Conservation (phyloP, 352 stramenopile species). For the Pythium insidiosum region DNA sequence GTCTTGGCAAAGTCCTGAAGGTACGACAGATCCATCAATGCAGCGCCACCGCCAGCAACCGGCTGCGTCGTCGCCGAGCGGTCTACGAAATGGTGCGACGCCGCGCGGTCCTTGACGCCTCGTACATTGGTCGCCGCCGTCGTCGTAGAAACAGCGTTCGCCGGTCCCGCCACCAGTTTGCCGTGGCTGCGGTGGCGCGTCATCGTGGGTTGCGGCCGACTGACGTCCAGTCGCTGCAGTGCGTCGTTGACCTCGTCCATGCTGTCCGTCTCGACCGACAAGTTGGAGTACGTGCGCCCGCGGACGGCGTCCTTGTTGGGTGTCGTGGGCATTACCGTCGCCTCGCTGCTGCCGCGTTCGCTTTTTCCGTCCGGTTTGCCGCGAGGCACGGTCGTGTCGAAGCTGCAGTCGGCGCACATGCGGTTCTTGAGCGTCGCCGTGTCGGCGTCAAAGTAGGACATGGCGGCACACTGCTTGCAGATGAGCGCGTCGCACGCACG, state of each 20-base stretch:
- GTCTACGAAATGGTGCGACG: too few species aligned
- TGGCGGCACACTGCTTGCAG: constrained; percentile 50
- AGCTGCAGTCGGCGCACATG: constrained; percentile 40
- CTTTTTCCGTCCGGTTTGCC: too few species aligned
- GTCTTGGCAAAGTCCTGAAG: constrained; percentile 11
- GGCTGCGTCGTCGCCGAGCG: too few species aligned
- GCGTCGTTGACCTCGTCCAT: neutral
- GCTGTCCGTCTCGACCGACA: constrained; percentile 7
- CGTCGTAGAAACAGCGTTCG: too few species aligned
- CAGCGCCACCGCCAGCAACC: too few species aligned
- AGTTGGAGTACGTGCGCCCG: constrained; percentile 10
- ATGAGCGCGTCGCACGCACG: constrained; percentile 54
- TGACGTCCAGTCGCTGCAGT: too few species aligned
- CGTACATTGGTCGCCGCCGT: too few species aligned
- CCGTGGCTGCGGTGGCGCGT: too few species aligned
- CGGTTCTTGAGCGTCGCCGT: constrained; percentile 38
- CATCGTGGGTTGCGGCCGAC: too few species aligned
- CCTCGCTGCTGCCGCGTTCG: neutral
- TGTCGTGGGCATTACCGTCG: neutral
- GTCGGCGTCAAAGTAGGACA: constrained; percentile 32
- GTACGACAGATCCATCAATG: constrained; percentile 14
- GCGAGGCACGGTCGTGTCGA: too few species aligned
- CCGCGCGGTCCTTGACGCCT: neutral
- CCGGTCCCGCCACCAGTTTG: too few species aligned
- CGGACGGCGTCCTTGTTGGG: neutral